Evolutionary conservation across 75 land plant genomes (phyloP), one percentile per base, ranked within the genome.

Genomic region (Pinus taeda): DNA sequence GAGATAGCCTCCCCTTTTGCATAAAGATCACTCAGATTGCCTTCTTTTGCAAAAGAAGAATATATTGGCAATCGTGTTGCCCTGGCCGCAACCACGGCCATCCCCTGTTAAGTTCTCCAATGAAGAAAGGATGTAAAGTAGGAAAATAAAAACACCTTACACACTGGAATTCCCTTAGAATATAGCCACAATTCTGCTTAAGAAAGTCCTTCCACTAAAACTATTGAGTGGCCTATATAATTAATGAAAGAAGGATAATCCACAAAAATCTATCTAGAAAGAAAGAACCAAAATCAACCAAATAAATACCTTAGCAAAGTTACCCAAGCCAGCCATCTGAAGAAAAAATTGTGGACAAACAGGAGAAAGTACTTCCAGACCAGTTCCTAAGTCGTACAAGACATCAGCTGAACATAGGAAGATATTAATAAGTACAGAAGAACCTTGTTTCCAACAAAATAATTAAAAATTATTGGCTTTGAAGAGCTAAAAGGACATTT

Each of bases 1-100:
- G 99, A 97, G 55, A 97, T 94, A 57, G 99, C 99, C 88, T 97
- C 99, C n/a, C 99, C 99, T 86, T 97, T 97, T 2, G 99, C 99
- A 89, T 89, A 97, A 30, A 97, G 80, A 80, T 97, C 99, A 83
- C 99, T 97, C 30, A 97, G 91, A 85, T 97, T 97, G 21, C 94
- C 96, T 85, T 97, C 99, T 85, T 95, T 97, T 20, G 94, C 99
- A 90, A 97, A 97, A 39, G 95, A 86, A 75, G 99, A 94, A 85
- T 97, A 97, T 57, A 97, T 93, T 33, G 98, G 99, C 30, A 97
- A 78, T 74, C 99, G 87, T 57, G 99, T 97, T 76, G 99, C 99
- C 81, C 99, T 91, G 74, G 99, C 99, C 30, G 99, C 94, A 81
- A 97, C 99, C 39, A 91, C 87, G 69, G 99, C 99, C 95, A 97